phyloP scores from a whole-genome alignment of 2,329 filamentous ascomycete genomes.

The Trichoderma sp. region DNA sequence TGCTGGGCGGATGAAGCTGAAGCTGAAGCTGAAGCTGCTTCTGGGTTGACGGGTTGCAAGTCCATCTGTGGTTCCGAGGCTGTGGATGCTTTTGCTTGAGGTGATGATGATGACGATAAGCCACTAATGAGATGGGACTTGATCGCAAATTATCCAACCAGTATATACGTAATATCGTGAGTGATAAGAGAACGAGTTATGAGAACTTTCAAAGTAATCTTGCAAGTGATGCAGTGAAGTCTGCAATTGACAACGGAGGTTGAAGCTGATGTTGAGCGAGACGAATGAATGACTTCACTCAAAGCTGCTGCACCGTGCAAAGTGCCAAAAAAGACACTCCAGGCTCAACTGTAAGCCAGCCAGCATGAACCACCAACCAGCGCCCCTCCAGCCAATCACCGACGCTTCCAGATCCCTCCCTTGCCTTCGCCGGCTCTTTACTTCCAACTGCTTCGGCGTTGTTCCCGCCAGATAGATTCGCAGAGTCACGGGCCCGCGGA shows the following conservation, averaged over 20 bases:
- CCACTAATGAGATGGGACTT: not conserved
- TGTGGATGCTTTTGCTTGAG: not conserved
- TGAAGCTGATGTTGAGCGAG: too few species aligned
- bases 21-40: slow-evolving; percentile 10
- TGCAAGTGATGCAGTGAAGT: not conserved
- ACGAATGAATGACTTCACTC: too few species aligned
- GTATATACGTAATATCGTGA: not conserved
- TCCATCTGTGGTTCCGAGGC: slow-evolving; percentile 11
- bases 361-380: too few species aligned
- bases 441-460: slow-evolving; percentile 1
- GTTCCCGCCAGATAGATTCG: not conserved
- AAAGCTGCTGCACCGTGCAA: not conserved
- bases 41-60: slow-evolving; percentile 1
- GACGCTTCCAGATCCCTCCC: slow-evolving; percentile 5
- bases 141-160: not conserved
- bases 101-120: not conserved
- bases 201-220: too few species aligned
- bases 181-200: not conserved
- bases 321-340: not conserved
- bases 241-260: not conserved
- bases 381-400: slow-evolving; percentile 25
- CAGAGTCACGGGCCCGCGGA: slow-evolving; percentile 28
- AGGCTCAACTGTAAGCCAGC: too few species aligned
- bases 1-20: slow-evolving; percentile 25
- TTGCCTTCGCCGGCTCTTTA: not conserved